Evolutionary conservation across 2,329 filamentous ascomycete genomes (phyloP), one percentile per base, ranked within the genome.

Genomic region (Colletotrichum eremochloae): DNA sequence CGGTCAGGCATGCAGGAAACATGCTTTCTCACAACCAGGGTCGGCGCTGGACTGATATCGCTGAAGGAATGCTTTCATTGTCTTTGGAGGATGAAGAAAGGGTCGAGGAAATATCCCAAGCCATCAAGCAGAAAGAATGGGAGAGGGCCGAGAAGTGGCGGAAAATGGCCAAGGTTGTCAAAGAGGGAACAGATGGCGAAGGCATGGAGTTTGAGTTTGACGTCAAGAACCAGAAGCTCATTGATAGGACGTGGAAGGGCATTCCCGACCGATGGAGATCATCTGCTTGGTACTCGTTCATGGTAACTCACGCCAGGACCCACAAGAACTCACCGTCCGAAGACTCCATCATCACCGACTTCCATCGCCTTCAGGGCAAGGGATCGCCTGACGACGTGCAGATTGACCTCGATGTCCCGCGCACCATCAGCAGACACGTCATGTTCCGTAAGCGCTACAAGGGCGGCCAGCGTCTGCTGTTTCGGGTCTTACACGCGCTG

Each of bases 251-350:
- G 1, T 99, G 96, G 96, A 99, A 99, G 80, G 96, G 96, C 40
- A 97, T 99, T 74, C 96, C 96, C 0, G 96, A 99, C 82, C 91
- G 94, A 74, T 99, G 96, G 96, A 92, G 96, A 63, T 90, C 93
- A 42, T 93, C 94, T 1, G 96, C 96, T 2, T 99, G 96, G 96
- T 96, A 96, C 83, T 94, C 95, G 5, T 99, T 99, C 79, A 88
- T 99, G 38, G 88, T 91, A 8, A 85, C 92, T 11, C 96, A 94
- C 75, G 94, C 95, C 44, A 91, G 89, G 78, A 89, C 87, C 73
- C 86, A 89, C 74, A 83, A 86, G 63, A 86, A 89, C n/a, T 90
- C 88, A 63, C 88, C 89, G 4, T 86, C 90, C 0, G 94, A 96
- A 68, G 89, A 92, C 52, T 88, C 93, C 68, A 88, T 98, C 60